These are phyloP conservation scores for Gliomastix tumulicola DNA, from an alignment of 2,329 filamentous ascomycete genomes.

Conservation along the genomic window DNA sequence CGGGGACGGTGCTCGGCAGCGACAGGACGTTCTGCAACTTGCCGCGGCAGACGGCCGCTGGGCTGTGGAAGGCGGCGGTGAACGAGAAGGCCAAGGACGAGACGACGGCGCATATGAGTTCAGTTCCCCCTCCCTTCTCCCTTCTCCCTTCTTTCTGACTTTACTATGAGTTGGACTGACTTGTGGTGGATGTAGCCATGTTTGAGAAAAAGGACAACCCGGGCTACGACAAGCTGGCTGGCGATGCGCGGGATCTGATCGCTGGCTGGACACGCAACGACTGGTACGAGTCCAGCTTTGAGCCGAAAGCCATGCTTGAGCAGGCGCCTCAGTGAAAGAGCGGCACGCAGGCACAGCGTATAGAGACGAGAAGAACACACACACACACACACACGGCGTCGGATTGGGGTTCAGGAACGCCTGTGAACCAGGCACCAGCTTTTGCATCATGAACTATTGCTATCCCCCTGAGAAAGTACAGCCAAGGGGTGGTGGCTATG, in stretches of 20 bases:
- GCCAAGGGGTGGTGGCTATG: no score
- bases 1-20: constrained; percentile 54
- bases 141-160: background rate
- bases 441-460: no score
- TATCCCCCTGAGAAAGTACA: no score
- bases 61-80: constrained; percentile 61
- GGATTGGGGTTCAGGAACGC: no score
- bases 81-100: constrained; percentile 80
- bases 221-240: constrained; percentile 61
- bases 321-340: constrained; percentile 5
- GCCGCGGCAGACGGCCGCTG: constrained; percentile 47
- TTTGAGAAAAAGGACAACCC: constrained; percentile 68
- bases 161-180: constrained; percentile 5
- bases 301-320: constrained; percentile 18
- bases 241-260: constrained; percentile 58
- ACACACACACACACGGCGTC: no score
- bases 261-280: constrained; percentile 56
- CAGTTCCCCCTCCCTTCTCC: constrained; percentile 20
- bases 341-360: constrained; percentile 1
- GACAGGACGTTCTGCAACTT: constrained; percentile 86
- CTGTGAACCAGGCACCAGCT: no score
- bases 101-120: constrained; percentile 70
- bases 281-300: constrained; percentile 56
- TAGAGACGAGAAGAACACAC: background rate
- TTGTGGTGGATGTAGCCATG: constrained; percentile 48